These are phyloP conservation scores for Hymenoscyphus salicellus DNA, from an alignment of 2,329 filamentous ascomycete species.

Conservation along the genomic window DNA sequence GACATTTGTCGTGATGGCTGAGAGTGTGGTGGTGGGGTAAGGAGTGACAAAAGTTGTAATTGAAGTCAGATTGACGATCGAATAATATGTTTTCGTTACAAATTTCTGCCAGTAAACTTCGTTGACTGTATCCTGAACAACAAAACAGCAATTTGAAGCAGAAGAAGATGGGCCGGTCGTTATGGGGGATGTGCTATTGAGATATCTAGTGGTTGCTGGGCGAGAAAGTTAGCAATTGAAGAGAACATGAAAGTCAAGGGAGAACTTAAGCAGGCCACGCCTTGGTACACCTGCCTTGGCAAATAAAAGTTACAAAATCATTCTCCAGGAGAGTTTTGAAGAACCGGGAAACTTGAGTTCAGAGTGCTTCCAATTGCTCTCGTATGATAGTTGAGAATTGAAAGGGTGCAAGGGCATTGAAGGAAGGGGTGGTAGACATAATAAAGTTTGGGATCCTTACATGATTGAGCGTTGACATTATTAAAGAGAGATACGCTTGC, in stretches of 20 bases:
- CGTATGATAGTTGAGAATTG: too few species aligned
- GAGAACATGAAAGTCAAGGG: not conserved
- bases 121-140: constrained; percentile 17
- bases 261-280: not conserved
- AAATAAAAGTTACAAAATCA: too few species aligned
- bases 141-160: constrained; percentile 16
- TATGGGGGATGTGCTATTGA: not conserved
- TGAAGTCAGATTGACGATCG: constrained; percentile 12
- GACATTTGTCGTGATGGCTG: constrained; percentile 13
- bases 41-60: constrained; percentile 18
- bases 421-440: too few species aligned
- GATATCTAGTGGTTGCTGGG: not conserved
- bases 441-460: not conserved
- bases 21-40: constrained; percentile 14
- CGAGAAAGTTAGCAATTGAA: not conserved
- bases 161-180: not conserved
- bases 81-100: not conserved
- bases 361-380: too few species aligned
- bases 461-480: not conserved
- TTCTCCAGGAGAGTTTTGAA: too few species aligned
- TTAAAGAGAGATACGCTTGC: not conserved
- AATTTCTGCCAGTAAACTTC: constrained; percentile 13
- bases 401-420: too few species aligned
- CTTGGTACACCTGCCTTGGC: too few species aligned
- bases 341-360: too few species aligned